phyloP scores from a whole-genome alignment of 164 flowering plant species.

The Dillenia suffruticosa region DNA sequence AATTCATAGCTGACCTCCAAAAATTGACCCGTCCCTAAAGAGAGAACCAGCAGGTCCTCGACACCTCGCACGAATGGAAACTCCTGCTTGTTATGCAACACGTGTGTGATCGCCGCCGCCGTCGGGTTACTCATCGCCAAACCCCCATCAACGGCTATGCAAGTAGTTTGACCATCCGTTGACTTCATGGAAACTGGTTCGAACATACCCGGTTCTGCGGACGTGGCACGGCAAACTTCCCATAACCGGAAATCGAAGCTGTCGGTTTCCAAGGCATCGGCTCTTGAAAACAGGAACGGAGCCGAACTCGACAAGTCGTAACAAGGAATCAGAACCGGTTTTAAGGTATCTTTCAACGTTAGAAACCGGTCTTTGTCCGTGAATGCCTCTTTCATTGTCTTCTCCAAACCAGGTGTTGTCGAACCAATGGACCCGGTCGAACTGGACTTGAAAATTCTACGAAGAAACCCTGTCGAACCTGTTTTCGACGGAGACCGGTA shows the following conservation, averaged over 20 bases:
- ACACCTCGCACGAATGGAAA: conserved; percentile 93
- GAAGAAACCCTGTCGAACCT: conserved; percentile 21
- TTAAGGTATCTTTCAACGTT: conserved; percentile 78
- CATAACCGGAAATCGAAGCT: conserved; percentile 79
- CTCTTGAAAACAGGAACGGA: conserved; percentile 87
- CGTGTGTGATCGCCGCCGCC: conserved; percentile 96
- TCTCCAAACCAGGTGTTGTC: conserved; percentile 41
- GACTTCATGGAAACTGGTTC: conserved; percentile 69
- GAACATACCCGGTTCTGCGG: conserved; percentile 66
- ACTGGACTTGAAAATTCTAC: conserved; percentile 25
- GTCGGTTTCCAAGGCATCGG: conserved; percentile 83
- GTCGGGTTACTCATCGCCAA: conserved; percentile 89
- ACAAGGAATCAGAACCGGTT: conserved; percentile 90
- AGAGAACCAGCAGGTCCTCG: conserved; percentile 83
- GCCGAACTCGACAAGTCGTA: conserved; percentile 86
- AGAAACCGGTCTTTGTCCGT: conserved; percentile 34
- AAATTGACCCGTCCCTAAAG: conserved; percentile 69
- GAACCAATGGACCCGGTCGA: conserved; percentile 14
- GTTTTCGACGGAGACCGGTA: conserved; percentile 22
- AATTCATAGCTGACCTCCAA: conserved; percentile 54
- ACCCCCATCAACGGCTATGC: conserved; percentile 84
- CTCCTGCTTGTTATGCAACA: conserved; percentile 94
- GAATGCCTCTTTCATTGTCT: conserved; percentile 58
- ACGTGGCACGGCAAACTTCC: conserved; percentile 91
- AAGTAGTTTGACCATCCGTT: conserved; percentile 59